Percentiles rank a stretch among this genome's conserved stretches.
Evolutionary conservation across 768 basidiomycete genomes (phyloP).

Genomic region (Hygrophoropsis aurantiaca): DNA sequence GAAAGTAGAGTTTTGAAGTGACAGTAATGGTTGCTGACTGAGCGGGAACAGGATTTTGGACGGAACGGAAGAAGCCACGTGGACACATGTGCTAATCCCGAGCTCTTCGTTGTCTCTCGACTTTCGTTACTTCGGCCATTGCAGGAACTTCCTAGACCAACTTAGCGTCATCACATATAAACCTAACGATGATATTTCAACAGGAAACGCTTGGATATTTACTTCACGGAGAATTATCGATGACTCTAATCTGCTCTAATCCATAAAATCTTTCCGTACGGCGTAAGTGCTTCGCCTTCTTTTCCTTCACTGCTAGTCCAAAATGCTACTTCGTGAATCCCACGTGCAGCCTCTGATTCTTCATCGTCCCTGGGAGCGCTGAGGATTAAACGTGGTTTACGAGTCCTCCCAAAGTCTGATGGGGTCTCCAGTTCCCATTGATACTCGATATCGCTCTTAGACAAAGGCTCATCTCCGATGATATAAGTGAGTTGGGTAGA

Average conservation of each 20-base stretch:
- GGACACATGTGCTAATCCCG: no score
- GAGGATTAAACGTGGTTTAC: conserved; percentile 34
- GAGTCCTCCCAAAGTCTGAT: conserved; percentile 5
- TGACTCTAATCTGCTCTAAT: background rate
- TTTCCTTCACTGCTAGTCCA: conserved; percentile 31
- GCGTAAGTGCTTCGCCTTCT: conserved; percentile 37
- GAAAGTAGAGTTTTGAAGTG: no score
- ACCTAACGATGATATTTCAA: no score
- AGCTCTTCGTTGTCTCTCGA: no score
- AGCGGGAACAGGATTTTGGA: no score
- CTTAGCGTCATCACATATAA: no score
- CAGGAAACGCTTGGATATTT: no score
- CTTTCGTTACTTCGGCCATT: no score
- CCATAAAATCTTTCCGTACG: conserved; percentile 54
- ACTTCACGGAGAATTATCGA: no score
- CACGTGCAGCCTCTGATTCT: conserved; percentile 33
- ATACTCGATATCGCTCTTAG: conserved; percentile 20
- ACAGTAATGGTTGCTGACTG: no score
- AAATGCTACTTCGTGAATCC: conserved; percentile 58
- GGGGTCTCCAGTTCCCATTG: conserved; percentile 47
- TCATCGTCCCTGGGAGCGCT: conserved; percentile 34
- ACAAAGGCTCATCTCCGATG: conserved; percentile 40
- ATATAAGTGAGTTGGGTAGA: conserved; percentile 47
- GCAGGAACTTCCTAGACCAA: no score
- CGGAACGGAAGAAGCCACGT: no score